phyloP scores from a whole-genome alignment of 2,329 filamentous ascomycete species.

The Dactylellina leptospora region DNA sequence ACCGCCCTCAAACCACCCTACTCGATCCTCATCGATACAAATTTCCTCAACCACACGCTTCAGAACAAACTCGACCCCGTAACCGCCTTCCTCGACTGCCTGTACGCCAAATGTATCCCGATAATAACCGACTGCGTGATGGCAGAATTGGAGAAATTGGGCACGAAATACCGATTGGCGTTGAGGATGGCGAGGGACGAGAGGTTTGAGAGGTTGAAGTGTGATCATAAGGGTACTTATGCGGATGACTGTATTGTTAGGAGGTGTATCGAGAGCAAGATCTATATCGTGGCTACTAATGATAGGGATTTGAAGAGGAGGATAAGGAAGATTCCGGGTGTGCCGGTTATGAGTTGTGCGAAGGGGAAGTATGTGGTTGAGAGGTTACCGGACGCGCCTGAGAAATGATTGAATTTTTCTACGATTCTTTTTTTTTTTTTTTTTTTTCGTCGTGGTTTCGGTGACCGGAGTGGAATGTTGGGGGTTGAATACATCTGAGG shows the following conservation, averaged over 20 bases:
- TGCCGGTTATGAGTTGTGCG: conserved; percentile 65
- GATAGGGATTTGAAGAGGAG: conserved; percentile 71
- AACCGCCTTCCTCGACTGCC: conserved; percentile 88
- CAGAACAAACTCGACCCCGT: conserved; percentile 88
- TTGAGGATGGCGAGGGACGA: conserved; percentile 87
- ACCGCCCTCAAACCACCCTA: conserved; percentile 85
- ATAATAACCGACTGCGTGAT: conserved; percentile 85
- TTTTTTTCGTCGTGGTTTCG: too few species aligned
- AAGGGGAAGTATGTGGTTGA: conserved; percentile 73
- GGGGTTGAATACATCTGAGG: too few species aligned
- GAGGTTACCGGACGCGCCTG: conserved; percentile 82
- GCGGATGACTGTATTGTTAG: conserved; percentile 87
- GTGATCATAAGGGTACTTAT: conserved; percentile 88
- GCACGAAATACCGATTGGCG: conserved; percentile 86
- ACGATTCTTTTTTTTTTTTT: too few species aligned
- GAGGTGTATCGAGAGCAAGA: conserved; percentile 74
- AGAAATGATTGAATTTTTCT: conserved; percentile 62
- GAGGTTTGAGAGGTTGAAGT: conserved; percentile 83
- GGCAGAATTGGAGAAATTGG: conserved; percentile 88
- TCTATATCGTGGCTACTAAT: conserved; percentile 78
- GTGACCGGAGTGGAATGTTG: background rate
- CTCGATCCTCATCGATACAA: conserved; percentile 82
- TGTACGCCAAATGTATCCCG: conserved; percentile 89
- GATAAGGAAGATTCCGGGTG: conserved; percentile 80
- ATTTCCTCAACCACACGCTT: conserved; percentile 89